Evolutionary conservation across 805 yeast species (phyloP).

Genomic region (Debaryomyces prosopidis): DNA sequence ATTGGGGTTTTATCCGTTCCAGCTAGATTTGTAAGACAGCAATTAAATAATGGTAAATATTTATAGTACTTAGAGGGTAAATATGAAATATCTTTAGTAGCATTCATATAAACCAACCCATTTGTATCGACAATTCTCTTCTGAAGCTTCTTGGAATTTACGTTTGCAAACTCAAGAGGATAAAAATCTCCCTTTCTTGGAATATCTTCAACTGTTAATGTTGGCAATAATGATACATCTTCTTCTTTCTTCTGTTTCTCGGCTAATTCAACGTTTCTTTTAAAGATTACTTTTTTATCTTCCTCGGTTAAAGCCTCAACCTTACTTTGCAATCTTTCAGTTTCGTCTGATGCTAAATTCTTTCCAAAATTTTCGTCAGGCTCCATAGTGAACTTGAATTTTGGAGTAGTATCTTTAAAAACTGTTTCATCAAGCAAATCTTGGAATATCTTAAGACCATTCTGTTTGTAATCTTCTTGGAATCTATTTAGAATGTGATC

Average conservation of each 20-base stretch:
- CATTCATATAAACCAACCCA: slow-evolving; percentile 76
- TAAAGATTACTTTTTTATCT: slow-evolving; percentile 58
- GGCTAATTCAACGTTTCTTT: slow-evolving; percentile 60
- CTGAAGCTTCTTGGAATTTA: slow-evolving; percentile 35
- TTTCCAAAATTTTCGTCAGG: slow-evolving; percentile 63
- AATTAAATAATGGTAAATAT: slow-evolving; percentile 74
- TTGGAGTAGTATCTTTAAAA: slow-evolving; percentile 45
- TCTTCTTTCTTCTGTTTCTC: slow-evolving; percentile 67
- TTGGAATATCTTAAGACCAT: slow-evolving; percentile 57
- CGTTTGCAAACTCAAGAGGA: slow-evolving; percentile 25
- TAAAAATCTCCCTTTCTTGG: slow-evolving; percentile 50
- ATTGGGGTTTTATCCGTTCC: slow-evolving; percentile 77
- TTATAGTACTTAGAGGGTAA: slow-evolving; percentile 65
- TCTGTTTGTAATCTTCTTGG: slow-evolving; percentile 53
- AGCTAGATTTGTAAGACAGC: slow-evolving; percentile 73
- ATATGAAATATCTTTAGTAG: slow-evolving; percentile 58
- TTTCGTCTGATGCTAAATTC: slow-evolving; percentile 56
- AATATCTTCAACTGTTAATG: slow-evolving; percentile 73
- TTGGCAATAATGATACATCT: slow-evolving; percentile 78
- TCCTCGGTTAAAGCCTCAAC: slow-evolving; percentile 46
- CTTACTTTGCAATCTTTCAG: slow-evolving; percentile 45
- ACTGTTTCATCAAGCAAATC: slow-evolving; percentile 57
- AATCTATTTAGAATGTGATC: slow-evolving; percentile 60
- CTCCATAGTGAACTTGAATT: slow-evolving; percentile 72
- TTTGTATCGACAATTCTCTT: slow-evolving; percentile 68